Evolutionary conservation across 768 basidiomycete species (phyloP).

Genomic region (Phaffia tasmanica): DNA sequence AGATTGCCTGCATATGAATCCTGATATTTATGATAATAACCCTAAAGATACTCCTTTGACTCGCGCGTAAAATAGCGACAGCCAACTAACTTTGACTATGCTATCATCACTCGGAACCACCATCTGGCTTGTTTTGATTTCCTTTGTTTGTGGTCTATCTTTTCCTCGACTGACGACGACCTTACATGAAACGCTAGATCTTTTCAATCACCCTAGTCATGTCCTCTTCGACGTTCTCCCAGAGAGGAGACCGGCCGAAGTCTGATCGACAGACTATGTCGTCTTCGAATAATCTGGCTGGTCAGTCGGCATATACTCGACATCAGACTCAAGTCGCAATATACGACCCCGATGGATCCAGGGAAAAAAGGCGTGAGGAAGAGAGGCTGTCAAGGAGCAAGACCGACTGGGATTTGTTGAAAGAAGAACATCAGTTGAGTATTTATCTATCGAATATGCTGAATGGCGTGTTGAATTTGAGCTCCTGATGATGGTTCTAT

Average conservation of each 20-base stretch:
- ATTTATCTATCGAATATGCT: not conserved
- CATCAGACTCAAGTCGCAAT: conserved; percentile 30
- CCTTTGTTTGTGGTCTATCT: conserved; percentile 31
- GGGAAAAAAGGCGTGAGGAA: not conserved
- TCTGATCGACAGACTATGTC: conserved; percentile 23
- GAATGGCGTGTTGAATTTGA: not conserved
- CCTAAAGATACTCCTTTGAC: too few species aligned
- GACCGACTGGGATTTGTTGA: conserved; percentile 42
- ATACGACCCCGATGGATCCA: conserved; percentile 25
- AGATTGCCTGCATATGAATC: too few species aligned
- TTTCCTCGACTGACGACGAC: too few species aligned
- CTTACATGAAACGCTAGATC: not conserved
- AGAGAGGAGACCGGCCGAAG: conserved; percentile 2
- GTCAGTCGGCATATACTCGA: conserved; percentile 35
- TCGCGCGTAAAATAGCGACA: too few species aligned
- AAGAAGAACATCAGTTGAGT: conserved; percentile 36
- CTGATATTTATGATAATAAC: too few species aligned
- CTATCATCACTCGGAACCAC: not conserved
- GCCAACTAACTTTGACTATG: too few species aligned
- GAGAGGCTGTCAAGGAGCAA: conserved; percentile 22
- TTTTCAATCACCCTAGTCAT: conserved; percentile 29
- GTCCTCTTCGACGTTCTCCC: not conserved
- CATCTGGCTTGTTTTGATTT: conserved; percentile 31
- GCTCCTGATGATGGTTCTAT: not conserved
- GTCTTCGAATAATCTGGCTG: conserved; percentile 34